Evolutionary conservation across 192 early-diverging fungal genomes (phyloP).

Genomic region (Gryganskiella cystojenkinii): DNA sequence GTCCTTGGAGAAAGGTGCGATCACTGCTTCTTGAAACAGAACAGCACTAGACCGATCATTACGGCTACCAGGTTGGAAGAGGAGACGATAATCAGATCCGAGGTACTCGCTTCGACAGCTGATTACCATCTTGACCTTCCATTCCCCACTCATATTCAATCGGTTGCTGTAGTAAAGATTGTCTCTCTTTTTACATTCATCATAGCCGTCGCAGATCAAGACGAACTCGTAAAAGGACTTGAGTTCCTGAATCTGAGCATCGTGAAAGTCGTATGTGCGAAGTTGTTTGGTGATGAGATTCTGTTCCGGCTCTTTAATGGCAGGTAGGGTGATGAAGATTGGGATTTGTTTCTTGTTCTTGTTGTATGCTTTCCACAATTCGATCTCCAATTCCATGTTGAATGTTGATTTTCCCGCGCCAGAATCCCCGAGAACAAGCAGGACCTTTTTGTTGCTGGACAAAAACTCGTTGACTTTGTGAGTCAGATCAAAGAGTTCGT

Average conservation of each 20-base stretch:
- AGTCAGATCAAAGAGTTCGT: background rate
- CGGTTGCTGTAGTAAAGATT: too few species aligned
- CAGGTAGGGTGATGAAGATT: background rate
- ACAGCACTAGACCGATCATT: too few species aligned
- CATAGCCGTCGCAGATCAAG: too few species aligned
- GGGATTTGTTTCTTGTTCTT: background rate
- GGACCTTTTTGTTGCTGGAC: background rate
- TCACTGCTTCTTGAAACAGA: background rate
- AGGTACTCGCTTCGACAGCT: too few species aligned
- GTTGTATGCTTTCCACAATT: background rate
- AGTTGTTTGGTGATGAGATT: background rate
- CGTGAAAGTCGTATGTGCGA: background rate
- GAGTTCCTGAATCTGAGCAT: too few species aligned
- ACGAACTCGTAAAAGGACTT: too few species aligned
- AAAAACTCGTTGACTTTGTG: background rate
- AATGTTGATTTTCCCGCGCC: slow-evolving; percentile 4
- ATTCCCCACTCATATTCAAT: too few species aligned
- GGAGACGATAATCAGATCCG: too few species aligned
- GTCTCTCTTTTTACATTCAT: too few species aligned
- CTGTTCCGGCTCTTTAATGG: background rate
- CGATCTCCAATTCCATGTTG: background rate
- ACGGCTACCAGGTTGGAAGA: too few species aligned
- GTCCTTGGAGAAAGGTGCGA: background rate
- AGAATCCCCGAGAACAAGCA: slow-evolving; percentile 7
- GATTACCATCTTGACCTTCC: too few species aligned